Evolutionary conservation across 2,329 filamentous ascomycete species (phyloP), one percentile per base, ranked within the genome.

Genomic region (Neonectria sp.): DNA sequence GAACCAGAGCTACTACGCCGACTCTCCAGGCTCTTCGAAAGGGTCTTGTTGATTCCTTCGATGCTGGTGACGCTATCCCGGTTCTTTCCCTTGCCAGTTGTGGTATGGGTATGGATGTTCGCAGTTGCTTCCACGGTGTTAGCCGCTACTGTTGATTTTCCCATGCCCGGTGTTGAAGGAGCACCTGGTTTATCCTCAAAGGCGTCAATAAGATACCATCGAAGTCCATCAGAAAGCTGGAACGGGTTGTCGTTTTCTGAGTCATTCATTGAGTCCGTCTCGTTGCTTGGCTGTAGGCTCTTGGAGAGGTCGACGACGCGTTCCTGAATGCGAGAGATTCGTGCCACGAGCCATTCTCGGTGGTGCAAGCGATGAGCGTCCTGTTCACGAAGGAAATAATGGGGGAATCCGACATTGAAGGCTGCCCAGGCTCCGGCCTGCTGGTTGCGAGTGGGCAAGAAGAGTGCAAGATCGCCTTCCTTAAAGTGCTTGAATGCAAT

Each of bases 401-500:
- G 96, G 9, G 96, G 96, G 67, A 95, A 97, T 1, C 95, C 95
- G 35, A 99, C 93, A 76, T 99, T 99, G 87, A 99, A 99, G 1
- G 96, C 96, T 6, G 96, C 96, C 96, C 96, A 99, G 1, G 96
- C 95, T 17, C 95, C 93, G 5, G 95, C 96, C 43, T 93, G 93
- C 81, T 98, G 95, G 78, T 98, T 98, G 40, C 95, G 89, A 0
- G 96, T 99, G 0, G 96, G 96, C 46, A 99, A 83, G 83, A 99
- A 99, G 2, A 99, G 82, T 13, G 95, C 96, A 15, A 99, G 86
- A 77, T 99, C 96, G 8, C 96, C 95, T 80, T 98, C 95, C 78
- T 98, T 98, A 85, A 99, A 99, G 57, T 95, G 92, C 68, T 92
- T 92, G 79, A 96, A 98, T 2, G 96, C 95, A 77, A 99, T 98